phyloP scores from a whole-genome alignment of 164 flowering plant genomes.

The Warburgia ugandensis region DNA sequence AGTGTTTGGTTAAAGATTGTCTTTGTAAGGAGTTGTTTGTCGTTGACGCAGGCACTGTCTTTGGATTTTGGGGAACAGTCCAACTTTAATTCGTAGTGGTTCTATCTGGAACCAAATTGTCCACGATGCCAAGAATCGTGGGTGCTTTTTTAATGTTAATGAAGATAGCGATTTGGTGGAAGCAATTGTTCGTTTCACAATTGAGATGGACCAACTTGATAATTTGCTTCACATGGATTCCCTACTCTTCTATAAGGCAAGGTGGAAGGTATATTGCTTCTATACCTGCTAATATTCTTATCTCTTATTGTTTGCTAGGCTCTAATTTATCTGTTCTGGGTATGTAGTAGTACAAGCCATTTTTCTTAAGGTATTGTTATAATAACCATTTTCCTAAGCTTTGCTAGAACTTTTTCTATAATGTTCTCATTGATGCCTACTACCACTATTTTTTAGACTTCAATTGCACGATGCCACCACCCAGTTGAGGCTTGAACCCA shows the following conservation, averaged over 20 bases:
- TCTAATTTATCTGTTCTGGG: too few relatives aligned
- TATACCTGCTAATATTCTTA: too few relatives aligned
- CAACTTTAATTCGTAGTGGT: slow-evolving; percentile 17
- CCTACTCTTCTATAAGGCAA: slow-evolving; percentile 36
- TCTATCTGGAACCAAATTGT: slow-evolving; percentile 32
- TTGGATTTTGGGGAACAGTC: slow-evolving; percentile 34
- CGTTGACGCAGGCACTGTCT: slow-evolving; percentile 24
- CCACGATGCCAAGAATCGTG: slow-evolving; percentile 26
- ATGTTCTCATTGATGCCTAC: too few relatives aligned
- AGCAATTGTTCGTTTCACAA: slow-evolving; percentile 6
- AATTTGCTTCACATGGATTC: slow-evolving; percentile 37
- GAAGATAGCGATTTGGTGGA: slow-evolving; percentile 16
- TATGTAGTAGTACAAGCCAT: neutral
- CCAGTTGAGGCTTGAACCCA: too few relatives aligned
- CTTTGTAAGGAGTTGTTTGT: slow-evolving; percentile 10
- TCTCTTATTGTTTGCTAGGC: too few relatives aligned
- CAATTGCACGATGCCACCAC: too few relatives aligned
- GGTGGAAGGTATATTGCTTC: slow-evolving; percentile 61
- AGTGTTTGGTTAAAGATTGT: neutral
- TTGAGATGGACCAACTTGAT: slow-evolving; percentile 11
- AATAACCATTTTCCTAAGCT: neutral
- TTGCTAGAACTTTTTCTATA: neutral
- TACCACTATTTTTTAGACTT: too few relatives aligned
- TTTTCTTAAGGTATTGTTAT: neutral
- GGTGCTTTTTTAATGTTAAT: slow-evolving; percentile 24